Evolutionary conservation across 192 early-diverging fungal species (phyloP).

Genomic region (Podochytrium sp.): DNA sequence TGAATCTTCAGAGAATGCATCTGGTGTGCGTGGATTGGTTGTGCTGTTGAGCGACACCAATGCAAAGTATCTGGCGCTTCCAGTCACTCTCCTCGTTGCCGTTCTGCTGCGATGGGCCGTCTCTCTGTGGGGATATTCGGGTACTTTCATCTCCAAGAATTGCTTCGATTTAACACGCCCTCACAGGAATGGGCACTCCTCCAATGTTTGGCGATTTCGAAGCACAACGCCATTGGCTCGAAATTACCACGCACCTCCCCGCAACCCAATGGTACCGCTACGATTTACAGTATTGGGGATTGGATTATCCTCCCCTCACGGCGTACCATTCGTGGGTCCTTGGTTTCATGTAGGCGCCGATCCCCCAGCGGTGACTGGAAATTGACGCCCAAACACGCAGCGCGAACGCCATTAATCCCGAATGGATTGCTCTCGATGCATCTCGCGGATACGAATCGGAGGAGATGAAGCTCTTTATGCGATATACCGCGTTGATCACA

Average conservation of each 20-base stretch:
- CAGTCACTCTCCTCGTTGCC: slow-evolving; percentile 1
- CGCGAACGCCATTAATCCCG: slow-evolving; percentile 74
- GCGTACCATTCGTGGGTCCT: slow-evolving; percentile 92
- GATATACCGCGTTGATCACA: slow-evolving; percentile 72
- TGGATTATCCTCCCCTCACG: slow-evolving; percentile 97
- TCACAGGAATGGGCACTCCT: slow-evolving; percentile 38
- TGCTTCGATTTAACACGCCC: not conserved
- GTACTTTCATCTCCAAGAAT: not conserved
- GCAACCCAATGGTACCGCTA: slow-evolving; percentile 85
- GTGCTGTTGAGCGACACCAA: not conserved
- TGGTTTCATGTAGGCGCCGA: slow-evolving; percentile 66
- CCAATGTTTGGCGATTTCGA: slow-evolving; percentile 96
- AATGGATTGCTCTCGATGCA: slow-evolving; percentile 82
- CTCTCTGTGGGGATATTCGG: slow-evolving; percentile 20
- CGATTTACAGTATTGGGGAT: slow-evolving; percentile 87
- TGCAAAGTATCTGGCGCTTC: not conserved
- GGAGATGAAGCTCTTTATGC: slow-evolving; percentile 89
- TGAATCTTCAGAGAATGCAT: too few species aligned
- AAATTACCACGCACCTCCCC: slow-evolving; percentile 84
- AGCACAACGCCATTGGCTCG: slow-evolving; percentile 98
- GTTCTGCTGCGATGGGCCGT: slow-evolving; percentile 22
- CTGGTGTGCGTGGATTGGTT: not conserved
- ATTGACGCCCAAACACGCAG: slow-evolving; percentile 42
- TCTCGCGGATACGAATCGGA: slow-evolving; percentile 83
- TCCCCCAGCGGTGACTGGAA: not conserved